phyloP scores from a whole-genome alignment of 192 early-diverging fungal genomes.

The Geranomyces variabilis region DNA sequence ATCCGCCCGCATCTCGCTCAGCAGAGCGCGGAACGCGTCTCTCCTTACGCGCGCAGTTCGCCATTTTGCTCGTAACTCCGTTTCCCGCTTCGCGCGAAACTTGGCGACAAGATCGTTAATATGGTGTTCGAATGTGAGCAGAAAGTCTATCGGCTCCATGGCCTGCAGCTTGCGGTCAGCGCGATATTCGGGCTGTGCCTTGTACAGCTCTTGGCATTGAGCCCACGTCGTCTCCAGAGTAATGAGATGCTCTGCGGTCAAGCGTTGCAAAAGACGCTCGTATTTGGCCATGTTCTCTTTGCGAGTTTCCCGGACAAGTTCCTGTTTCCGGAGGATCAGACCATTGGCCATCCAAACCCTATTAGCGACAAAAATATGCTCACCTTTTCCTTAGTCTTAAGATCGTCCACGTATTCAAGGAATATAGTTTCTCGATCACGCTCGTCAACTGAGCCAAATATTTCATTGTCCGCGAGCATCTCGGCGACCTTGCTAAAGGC shows the following conservation, averaged over 20 bases:
- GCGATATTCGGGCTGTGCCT: constrained; percentile 54
- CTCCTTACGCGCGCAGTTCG: constrained; percentile 76
- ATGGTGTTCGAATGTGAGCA: constrained; percentile 81
- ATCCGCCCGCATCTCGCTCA: constrained; percentile 62
- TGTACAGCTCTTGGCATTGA: constrained; percentile 58
- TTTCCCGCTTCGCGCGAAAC: constrained; percentile 49
- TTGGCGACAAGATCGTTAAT: constrained; percentile 68
- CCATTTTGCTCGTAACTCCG: constrained; percentile 39
- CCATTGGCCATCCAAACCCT: too few species aligned
- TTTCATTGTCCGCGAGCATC: constrained; percentile 63
- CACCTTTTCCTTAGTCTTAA: constrained; percentile 68
- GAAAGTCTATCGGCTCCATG: constrained; percentile 81
- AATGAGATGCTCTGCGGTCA: constrained; percentile 48
- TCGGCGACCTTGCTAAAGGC: constrained; percentile 43
- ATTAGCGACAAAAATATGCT: too few species aligned
- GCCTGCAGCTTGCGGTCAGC: constrained; percentile 55
- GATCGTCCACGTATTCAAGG: constrained; percentile 72
- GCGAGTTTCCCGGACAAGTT: constrained; percentile 59
- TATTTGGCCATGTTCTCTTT: constrained; percentile 69
- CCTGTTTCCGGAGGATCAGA: constrained; percentile 32
- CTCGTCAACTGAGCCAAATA: constrained; percentile 67
- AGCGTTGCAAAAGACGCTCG: constrained; percentile 54
- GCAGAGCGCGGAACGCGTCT: constrained; percentile 58
- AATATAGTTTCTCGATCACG: constrained; percentile 66
- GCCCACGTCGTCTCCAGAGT: constrained; percentile 62